Evolutionary conservation across 2,329 filamentous ascomycete genomes (phyloP), one percentile per base, ranked within the genome.

Genomic region (Cadophora gregata): DNA sequence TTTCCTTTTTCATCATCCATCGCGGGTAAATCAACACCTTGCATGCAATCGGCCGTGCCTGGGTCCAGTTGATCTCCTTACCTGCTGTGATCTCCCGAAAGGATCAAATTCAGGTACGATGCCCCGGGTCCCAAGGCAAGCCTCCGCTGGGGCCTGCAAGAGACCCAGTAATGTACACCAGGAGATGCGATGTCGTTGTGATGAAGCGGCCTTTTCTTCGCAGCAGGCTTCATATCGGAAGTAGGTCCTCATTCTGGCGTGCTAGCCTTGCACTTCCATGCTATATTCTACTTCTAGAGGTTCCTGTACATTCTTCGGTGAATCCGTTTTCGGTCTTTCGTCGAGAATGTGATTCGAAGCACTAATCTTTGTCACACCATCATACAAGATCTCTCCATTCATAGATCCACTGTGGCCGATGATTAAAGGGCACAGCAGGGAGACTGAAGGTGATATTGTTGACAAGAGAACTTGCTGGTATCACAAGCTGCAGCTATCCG

Each of bases 401-500:
- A 14, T 16, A 24, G 31, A 7, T n/a, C 24, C 3, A 31, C 31
- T 24, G 29, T 58, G 29, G 51, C 33, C 36, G 21, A 25, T 27
- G 53, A 56, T 38, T 29, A 33, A 12, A 10, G 25, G 53, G 50
- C n/a, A 24, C 31, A 36, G 19, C 38, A 29, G 53, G 24, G 31
- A 29, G n/a, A n/a, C 2, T 19, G 19, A 14, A 29, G 48, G n/a
- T 53, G 36, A 16, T 47, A 47, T 21, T 47, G n/a, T 42, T 16
- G 14, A 42, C 38, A 42, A 16, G 29, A 55, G 51, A 14, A 27
- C n/a, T 4, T 55, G 51, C 21, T 55, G 60, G 63, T 65, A 62
- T 61, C 60, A 70, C 63, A 21, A 53, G 24, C 63, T 70, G 69
- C 68, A 68, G 56, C 36, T 67, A 63, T 62, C 68, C 68, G 66